A percentile compares a stretch with the other conserved stretches of the same genome.
These are phyloP conservation scores for Mortierella sp. DNA, from an alignment of 371 early-diverging fungal species.

Conservation along the genomic window DNA sequence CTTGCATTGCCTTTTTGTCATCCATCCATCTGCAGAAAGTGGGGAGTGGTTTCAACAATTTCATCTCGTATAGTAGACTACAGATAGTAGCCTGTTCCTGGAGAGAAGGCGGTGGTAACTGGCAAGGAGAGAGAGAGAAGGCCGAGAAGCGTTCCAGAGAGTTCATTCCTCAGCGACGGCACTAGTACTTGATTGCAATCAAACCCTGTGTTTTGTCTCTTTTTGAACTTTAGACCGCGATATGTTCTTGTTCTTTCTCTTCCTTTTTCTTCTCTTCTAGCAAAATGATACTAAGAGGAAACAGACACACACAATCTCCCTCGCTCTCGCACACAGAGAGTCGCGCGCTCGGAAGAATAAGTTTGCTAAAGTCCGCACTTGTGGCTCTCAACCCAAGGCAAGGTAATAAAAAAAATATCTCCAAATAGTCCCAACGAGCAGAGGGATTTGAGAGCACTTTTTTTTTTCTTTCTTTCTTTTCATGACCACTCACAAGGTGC, in stretches of 20 bases:
- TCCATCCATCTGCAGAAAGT: neutral
- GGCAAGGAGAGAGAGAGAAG: slow-evolving; percentile 11
- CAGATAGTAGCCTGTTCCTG: too few relatives aligned
- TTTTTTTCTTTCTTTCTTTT: neutral
- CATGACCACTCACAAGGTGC: neutral
- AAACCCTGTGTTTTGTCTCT: slow-evolving; percentile 17
- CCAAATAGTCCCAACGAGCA: neutral
- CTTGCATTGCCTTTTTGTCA: neutral
- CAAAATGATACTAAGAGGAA: neutral
- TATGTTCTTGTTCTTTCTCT: neutral
- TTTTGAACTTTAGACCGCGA: neutral
- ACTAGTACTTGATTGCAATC: slow-evolving; percentile 20
- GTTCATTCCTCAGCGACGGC: slow-evolving; percentile 12
- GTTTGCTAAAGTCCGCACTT: slow-evolving; percentile 4
- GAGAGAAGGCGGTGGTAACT: neutral
- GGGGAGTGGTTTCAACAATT: too few relatives aligned
- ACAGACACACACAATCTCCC: neutral
- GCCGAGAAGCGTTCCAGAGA: slow-evolving; percentile 17
- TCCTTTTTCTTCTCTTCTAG: neutral
- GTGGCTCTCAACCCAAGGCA: neutral
- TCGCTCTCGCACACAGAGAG: too few relatives aligned
- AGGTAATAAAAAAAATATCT: neutral
- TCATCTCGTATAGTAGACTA: too few relatives aligned
- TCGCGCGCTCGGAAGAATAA: slow-evolving; percentile 3
- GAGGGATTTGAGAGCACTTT: neutral